Conservation (phyloP, 75 land plant species). For the Picea sitchensis region DNA sequence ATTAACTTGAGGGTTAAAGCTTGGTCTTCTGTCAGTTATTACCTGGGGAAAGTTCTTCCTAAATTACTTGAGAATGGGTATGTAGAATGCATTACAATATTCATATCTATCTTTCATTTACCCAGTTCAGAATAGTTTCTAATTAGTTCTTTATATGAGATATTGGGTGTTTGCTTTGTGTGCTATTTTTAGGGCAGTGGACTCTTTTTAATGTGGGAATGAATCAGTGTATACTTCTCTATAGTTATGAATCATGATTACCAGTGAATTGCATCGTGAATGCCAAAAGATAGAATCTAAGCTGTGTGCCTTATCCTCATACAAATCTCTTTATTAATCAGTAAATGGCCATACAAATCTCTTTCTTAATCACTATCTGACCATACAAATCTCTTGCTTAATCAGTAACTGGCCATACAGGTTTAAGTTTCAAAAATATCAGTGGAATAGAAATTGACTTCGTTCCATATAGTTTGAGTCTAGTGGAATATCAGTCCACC, state of each 20-base stretch:
- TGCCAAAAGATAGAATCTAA: not conserved
- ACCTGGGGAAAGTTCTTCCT: slow-evolving; percentile 55
- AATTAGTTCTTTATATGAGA: not conserved
- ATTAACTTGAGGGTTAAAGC: slow-evolving; percentile 68
- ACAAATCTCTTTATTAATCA: not conserved
- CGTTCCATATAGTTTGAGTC: not conserved
- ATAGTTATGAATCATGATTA: not conserved
- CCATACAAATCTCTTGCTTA: no score
- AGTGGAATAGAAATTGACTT: not conserved
- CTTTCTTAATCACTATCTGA: no score
- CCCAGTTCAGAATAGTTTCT: not conserved
- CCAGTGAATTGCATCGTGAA: not conserved
- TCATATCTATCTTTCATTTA: no score
- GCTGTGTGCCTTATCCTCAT: not conserved
- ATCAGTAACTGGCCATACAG: not conserved
- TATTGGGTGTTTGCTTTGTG: not conserved
- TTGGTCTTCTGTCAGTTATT: slow-evolving; percentile 58
- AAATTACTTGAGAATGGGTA: slow-evolving; percentile 50
- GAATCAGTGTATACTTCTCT: not conserved
- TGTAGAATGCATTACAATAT: not conserved
- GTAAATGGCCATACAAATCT: no score
- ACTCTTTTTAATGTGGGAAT: not conserved
- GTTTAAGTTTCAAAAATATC: not conserved
- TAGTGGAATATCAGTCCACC: no score
- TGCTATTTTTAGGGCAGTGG: not conserved